Evolutionary conservation across 164 flowering plant genomes (phyloP), one percentile per base, ranked within the genome.

Genomic region (Amborella trichopoda): DNA sequence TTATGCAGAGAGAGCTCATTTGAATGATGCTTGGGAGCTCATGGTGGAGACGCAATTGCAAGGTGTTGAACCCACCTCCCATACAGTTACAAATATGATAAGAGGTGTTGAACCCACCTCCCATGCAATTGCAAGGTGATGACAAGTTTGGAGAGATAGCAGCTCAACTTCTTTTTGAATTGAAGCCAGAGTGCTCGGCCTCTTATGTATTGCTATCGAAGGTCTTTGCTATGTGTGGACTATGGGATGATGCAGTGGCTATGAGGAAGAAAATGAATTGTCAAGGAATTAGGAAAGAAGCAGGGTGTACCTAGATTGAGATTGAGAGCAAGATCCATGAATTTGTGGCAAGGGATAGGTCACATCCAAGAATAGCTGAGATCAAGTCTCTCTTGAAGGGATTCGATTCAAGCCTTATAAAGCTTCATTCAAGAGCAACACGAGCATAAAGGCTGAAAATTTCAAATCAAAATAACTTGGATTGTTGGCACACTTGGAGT

Each of bases 151-250:
- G 80, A 14, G 93, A 87, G 67, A 51, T 65, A 26, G 93, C 93
- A 9, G 94, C 79, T 0, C 43, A 61, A 3, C 58, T 42, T 30
- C 80, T 91, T 32, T 83, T 84, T 52, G 88, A 84, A 42, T 56
- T 87, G 75, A 95, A 87, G 68, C 90, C 87, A 2, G 98, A 91
- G 46, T 75, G 76, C 61, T 78, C 66, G 26, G 83, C 72, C 39
- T 83, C 81, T 58, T 90, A 77, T 45, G 75, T 74, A 55, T 75
- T 83, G 43, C 56, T 90, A 48, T 74, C 76, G 63, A 76, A 58
- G 69, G 70, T 90, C 26, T 90, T 86, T 45, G 40, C 63, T 8
- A 59, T 60, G 26, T 69, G 62, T 5, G 80, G 83, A 19, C 78
- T 76, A 42, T 46, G 57, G 49, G 78, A 78, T 23, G 88, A 83